Evolutionary conservation across 805 yeast species (phyloP).

Genomic region (Pachysolen tannophilus): DNA sequence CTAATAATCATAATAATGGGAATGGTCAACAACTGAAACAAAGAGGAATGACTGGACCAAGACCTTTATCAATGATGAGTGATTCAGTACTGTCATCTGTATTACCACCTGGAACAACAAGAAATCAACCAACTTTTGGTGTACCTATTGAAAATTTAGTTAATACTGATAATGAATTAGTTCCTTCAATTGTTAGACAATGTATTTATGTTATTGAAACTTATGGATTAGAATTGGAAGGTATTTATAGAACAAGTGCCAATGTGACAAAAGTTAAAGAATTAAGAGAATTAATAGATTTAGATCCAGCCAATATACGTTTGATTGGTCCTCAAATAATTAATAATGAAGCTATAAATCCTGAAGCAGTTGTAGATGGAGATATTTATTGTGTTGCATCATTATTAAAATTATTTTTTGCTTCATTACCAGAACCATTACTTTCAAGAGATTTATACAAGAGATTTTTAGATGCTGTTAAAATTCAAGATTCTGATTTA

Average conservation of each 20-base stretch:
- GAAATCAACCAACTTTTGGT: conserved; percentile 58
- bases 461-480: conserved; percentile 62
- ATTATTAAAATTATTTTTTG: conserved; percentile 74
- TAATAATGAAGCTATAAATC: conserved; percentile 34
- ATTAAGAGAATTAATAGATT: conserved; percentile 62
- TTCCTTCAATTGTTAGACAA: conserved; percentile 82
- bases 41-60: conserved; percentile 16
- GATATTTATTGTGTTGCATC: conserved; percentile 89
- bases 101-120: conserved; percentile 27
- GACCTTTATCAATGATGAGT: conserved; percentile 21
- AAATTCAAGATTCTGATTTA: conserved; percentile 47
- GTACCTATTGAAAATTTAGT: conserved; percentile 71
- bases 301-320: conserved; percentile 57
- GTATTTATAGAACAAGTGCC: conserved; percentile 83
- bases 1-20: too few relatives aligned
- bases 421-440: conserved; percentile 80
- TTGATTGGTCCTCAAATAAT: conserved; percentile 36
- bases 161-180: conserved; percentile 81
- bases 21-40: too few relatives aligned
- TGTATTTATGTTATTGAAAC: conserved; percentile 83
- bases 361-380: conserved; percentile 60
- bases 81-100: conserved; percentile 2
- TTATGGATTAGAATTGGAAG: conserved; percentile 80
- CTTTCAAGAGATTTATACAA: conserved; percentile 56
- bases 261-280: conserved; percentile 67